These are phyloP conservation scores for Fusarium cyanostomum DNA, from an alignment of 2,329 filamentous ascomycete genomes.

Conservation along the genomic window DNA sequence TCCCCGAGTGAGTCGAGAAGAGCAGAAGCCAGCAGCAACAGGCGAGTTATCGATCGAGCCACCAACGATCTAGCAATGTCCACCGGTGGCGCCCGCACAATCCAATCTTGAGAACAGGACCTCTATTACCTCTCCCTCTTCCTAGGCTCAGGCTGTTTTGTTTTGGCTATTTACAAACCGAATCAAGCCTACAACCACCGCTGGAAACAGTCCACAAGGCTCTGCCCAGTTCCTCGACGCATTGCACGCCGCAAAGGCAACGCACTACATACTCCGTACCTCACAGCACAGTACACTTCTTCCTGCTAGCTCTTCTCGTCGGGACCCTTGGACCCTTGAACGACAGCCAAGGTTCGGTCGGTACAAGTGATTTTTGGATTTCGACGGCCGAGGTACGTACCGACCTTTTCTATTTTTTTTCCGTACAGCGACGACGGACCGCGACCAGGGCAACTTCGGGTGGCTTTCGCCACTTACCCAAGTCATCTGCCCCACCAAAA, in stretches of 20 bases:
- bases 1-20: slow-evolving; percentile 10
- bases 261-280: not conserved
- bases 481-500: slow-evolving; percentile 49
- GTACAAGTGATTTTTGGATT: slow-evolving; percentile 14
- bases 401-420: slow-evolving; percentile 22
- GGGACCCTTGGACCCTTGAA: slow-evolving; percentile 36
- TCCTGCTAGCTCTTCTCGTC: slow-evolving; percentile 26
- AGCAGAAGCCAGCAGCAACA: slow-evolving; percentile 22
- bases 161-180: slow-evolving; percentile 1
- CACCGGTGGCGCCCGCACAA: slow-evolving; percentile 25
- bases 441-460: slow-evolving; percentile 30
- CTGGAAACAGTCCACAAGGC: slow-evolving; percentile 5
- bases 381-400: slow-evolving; percentile 21
- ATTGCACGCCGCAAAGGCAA: slow-evolving; percentile 17
- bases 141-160: not conserved
- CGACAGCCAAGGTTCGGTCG: slow-evolving; percentile 9
- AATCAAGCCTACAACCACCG: not conserved
- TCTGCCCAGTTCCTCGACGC: slow-evolving; percentile 3
- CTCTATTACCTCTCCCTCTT: slow-evolving; percentile 1
- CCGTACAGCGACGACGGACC: slow-evolving; percentile 12
- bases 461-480: slow-evolving; percentile 45
- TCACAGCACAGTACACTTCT: not conserved
- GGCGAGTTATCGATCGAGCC: slow-evolving; percentile 32
- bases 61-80: slow-evolving; percentile 37
- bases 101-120: slow-evolving; percentile 28